Evolutionary conservation across 345 rosid species (phyloP), one percentile per base, ranked within the genome.

Genomic region (Laguncularia racemosa): DNA sequence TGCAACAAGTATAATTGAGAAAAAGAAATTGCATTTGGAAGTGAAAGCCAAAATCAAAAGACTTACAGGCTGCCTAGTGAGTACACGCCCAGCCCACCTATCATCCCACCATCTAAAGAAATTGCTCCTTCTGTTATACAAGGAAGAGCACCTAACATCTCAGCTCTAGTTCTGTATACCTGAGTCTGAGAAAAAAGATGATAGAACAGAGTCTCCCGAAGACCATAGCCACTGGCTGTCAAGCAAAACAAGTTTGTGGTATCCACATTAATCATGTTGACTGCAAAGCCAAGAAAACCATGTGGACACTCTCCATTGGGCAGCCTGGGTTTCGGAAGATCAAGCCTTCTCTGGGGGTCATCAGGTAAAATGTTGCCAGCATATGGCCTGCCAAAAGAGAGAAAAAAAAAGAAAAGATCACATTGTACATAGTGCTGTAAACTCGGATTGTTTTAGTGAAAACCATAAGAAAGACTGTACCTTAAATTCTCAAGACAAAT

Each of bases 71-170:
- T 76, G 52, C 99, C 97, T 3, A 93, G 76, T 14, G 74, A 75
- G 70, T 80, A 74, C 50, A 87, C 65, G 46, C 99, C 96, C 1
- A 74, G 20, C 56, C 72, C 61, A 68, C 77, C 90, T 52, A 93
- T 77, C 71, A 87, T 82, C 57, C 97, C 99, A 66, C 99, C 99
- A 73, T 93, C 99, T 50, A 93, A 72, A 48, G 97, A 93, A 65
- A 90, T 23, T 44, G 99, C 99, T 63, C 95, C 99, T 64, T 85
- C 80, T 55, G 77, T 78, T 67, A 93, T 90, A 58, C 77, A 81
- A 46, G 97, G 84, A 53, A 78, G 85, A 55, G 99, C 96, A 57
- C n/a, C 63, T 8, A 76, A 43, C 96, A 93, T 89, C 44, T 93
- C 90, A 1, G 48, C 75, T 73, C 96, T 87, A 16, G 85, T 87